Base-by-base conservation (phyloP, 2,329 filamentous ascomycete genomes). In the Lecanicillium sp. region DNA sequence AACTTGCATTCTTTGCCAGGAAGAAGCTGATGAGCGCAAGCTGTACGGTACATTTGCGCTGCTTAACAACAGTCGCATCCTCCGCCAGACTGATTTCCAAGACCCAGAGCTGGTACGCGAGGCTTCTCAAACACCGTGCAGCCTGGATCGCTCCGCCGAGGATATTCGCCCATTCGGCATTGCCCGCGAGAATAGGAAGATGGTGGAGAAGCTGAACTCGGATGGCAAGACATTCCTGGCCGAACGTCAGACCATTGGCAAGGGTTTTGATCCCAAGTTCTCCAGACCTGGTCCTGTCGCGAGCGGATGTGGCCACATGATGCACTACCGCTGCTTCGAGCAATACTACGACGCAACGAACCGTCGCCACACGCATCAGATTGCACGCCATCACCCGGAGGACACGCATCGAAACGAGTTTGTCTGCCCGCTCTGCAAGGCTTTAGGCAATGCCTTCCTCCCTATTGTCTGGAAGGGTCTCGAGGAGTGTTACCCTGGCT, bases 321-420 rank as follows among this genome's bases (percentile, higher is more conserved):
- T 98, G 93, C 93, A 98, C 65, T 97, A 87, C 63, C 83, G 80
- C 56, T 98, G 93, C 67, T 98, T 98, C 62, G 90, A 96, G 59
- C 80, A 86, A 33, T 98, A 97, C 61, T 86, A 88, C 55, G 81
- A 87, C 38, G 89, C 91, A 4, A 95, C 89, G 0, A 76, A 84
- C 45, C 79, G 90, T 51, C 81, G 93, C 32, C 94, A 98, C 62
- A 80, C 79, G 17, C 88, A 93, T 58, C 93, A 98, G 63, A 95
- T 98, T 64, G 90, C 93, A 7, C 80, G 93, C 12, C 88, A 95
- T 58, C 93, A 97, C 58, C 93, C 93, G 0, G 94, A 98, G 63
- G 78, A 84, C 48, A 76, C 88, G 2, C 74, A 78, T 17, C 73
- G 79, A 36, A 86, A 94, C 53, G 93, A 98, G 59, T 98, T 98